phyloP scores from a whole-genome alignment of 208 protist genomes.

The Naegleria lovaniensis region DNA sequence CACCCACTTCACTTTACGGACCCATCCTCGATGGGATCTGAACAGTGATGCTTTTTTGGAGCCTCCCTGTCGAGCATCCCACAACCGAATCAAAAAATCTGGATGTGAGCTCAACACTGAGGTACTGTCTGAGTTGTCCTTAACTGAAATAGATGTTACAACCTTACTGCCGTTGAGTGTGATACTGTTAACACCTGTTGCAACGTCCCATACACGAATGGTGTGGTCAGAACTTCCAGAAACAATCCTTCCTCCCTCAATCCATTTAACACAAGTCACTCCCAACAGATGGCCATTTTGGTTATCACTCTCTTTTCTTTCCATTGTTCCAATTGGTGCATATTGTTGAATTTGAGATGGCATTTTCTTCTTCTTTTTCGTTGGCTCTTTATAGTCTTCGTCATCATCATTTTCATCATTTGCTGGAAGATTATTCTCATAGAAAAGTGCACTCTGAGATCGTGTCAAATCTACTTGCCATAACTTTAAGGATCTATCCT shows the following conservation, averaged over 20 bases:
- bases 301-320: background rate
- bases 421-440: background rate
- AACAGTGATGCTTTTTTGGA: background rate
- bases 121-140: background rate
- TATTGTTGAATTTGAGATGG: background rate
- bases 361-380: constrained; percentile 14
- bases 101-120: background rate
- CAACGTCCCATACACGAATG: background rate
- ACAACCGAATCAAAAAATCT: background rate
- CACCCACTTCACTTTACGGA: background rate
- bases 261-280: background rate
- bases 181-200: background rate
- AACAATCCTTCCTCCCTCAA: background rate
- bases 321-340: background rate
- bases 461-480: background rate
- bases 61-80: background rate
- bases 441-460: background rate
- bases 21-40: background rate
- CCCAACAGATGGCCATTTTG: background rate
- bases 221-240: background rate
- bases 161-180: constrained; percentile 5
- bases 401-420: background rate
- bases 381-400: background rate
- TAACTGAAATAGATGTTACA: background rate
- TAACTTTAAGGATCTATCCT: background rate